Evolutionary conservation across 139 green algal genomes (phyloP).

Genomic region (Desmodesmus armatus): DNA sequence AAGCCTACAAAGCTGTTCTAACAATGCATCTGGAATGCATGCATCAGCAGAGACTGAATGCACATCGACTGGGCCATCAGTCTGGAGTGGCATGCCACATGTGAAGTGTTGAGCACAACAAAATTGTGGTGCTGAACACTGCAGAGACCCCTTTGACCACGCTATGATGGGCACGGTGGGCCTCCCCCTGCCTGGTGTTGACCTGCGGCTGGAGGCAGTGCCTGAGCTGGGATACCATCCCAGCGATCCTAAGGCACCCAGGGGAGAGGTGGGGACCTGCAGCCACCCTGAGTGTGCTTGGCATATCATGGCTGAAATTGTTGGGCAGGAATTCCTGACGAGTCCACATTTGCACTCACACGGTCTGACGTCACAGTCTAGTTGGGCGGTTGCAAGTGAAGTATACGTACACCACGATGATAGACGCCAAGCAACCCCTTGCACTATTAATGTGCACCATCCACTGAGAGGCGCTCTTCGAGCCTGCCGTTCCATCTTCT

Average conservation of each 20-base stretch:
- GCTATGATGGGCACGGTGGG: conserved; percentile 75
- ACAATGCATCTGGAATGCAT: no score
- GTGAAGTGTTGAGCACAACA: no score
- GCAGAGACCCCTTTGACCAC: conserved; percentile 37
- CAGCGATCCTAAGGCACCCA: background rate
- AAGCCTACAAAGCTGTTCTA: no score
- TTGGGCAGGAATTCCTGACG: background rate
- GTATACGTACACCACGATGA: background rate
- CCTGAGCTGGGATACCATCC: conserved; percentile 83
- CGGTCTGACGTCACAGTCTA: background rate
- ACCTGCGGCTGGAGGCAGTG: conserved; percentile 40
- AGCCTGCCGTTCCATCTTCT: background rate
- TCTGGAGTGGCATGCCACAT: no score
- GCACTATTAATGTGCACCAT: no score
- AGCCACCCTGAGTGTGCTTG: background rate
- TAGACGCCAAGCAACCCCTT: no score
- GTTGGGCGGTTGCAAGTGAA: background rate
- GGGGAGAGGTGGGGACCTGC: background rate
- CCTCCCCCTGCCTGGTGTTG: conserved; percentile 67
- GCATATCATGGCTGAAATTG: no score
- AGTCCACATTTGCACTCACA: background rate
- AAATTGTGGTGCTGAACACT: no score
- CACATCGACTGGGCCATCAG: no score
- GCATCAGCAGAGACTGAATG: no score
- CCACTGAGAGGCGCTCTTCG: background rate